phyloP scores from a whole-genome alignment of 2,329 filamentous ascomycete genomes.

The Phyllosticta capitalensis region DNA sequence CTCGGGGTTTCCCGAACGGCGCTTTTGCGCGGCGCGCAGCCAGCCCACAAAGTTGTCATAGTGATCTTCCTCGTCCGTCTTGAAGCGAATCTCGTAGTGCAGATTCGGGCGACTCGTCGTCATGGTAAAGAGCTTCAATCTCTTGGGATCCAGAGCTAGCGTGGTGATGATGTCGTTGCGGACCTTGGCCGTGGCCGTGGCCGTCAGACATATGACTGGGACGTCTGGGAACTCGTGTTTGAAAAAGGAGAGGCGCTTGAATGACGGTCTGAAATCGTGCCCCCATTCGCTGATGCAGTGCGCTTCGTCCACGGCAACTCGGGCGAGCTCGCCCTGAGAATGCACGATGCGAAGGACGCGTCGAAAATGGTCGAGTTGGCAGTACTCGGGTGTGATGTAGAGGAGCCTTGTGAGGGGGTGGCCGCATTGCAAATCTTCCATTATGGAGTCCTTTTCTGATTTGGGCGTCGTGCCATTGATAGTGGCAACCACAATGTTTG shows the following conservation, averaged over 20 bases:
- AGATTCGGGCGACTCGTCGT: constrained; percentile 76
- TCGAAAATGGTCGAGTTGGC: constrained; percentile 67
- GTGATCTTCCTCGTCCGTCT: constrained; percentile 63
- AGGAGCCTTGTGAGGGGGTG: constrained; percentile 76
- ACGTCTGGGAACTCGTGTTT: constrained; percentile 71
- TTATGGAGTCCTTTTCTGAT: constrained; percentile 56
- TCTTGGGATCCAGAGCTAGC: constrained; percentile 55
- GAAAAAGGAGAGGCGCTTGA: constrained; percentile 81
- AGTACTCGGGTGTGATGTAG: constrained; percentile 90
- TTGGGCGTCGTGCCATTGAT: constrained; percentile 74
- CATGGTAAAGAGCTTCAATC: constrained; percentile 68
- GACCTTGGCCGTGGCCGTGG: constrained; percentile 75
- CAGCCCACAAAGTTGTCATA: constrained; percentile 67
- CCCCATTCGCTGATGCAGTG: constrained; percentile 99
- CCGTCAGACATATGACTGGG: constrained; percentile 86
- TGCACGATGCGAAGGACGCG: constrained; percentile 63
- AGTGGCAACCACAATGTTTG: constrained; percentile 70
- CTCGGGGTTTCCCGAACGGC: constrained; percentile 49
- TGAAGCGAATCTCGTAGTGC: constrained; percentile 83
- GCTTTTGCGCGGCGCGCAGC: constrained; percentile 62
- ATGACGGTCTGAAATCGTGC: constrained; percentile 90
- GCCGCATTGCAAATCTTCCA: constrained; percentile 75
- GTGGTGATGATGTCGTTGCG: constrained; percentile 72
- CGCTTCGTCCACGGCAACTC: constrained; percentile 86
- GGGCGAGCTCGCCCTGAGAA: constrained; percentile 71